Base-by-base conservation (phyloP, 768 basidiomycete species). In the Hysterangium stoloniferum region DNA sequence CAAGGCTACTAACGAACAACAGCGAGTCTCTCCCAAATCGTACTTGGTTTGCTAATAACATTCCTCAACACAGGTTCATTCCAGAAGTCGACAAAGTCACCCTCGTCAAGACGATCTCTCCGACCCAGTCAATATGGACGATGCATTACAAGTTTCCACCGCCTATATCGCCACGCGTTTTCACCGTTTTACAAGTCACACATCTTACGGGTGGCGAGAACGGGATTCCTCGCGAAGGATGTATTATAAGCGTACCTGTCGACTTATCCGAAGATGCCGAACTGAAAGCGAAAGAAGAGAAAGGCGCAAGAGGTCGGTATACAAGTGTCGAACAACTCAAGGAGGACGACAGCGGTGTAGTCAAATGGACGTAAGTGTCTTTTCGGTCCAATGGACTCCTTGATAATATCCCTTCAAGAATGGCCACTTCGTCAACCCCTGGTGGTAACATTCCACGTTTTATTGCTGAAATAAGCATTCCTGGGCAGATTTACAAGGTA, bases 361-460 rank as follows among this genome's bases (percentile, higher is more conserved):
- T 78, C 11, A 84, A 87, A 63, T 89, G 86, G 86, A 71, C 77
- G 57, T 56, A 22, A 33, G 55, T 50, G 6, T 40, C 19, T 45
- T n/a, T 6, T 9, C 17, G 22, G 25, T 29, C 29, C 25, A 17
- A 32, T 7, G 33, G 35, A 19, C 22, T 5, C 6, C 29, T 41
- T 1, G 20, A 19, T 35, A 36, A 11, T 13, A 3, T 24, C 9
- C 20, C 19, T 13, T 8, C 4, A n/a, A 56, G 55, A 34, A 86
- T 89, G 86, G 86, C 85, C 2, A 85, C 84, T 2, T 80, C 82
- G 22, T 82, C 81, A 57, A 78, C 76, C 2, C 77, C 84, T 11
- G 84, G 83, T 22, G 86, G 86, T 20, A 72, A 62, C 46, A 80
- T 88, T 37, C 86, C 86, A 1, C 66, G 68, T 13, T 84, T 82